Conservation (phyloP, 2,329 filamentous ascomycete species). For the Xylariaceae sp. region DNA sequence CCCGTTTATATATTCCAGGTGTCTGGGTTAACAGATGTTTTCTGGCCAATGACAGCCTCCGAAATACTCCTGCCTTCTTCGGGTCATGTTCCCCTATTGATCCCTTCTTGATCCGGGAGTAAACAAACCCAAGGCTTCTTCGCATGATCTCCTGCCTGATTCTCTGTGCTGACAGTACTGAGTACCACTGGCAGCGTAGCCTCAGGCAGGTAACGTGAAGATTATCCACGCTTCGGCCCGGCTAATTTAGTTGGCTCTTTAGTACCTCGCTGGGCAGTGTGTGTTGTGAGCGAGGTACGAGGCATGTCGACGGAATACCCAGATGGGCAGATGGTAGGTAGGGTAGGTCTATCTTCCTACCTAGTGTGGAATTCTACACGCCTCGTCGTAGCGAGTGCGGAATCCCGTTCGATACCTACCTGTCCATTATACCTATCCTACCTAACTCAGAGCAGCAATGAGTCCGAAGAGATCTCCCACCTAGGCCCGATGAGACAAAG, state of each 20-base stretch:
- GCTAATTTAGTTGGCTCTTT: slow-evolving; percentile 5
- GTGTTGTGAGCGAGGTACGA: neutral
- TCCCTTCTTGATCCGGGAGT: neutral
- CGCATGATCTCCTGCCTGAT: neutral
- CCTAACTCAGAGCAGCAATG: too few species aligned
- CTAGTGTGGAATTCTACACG: too few species aligned
- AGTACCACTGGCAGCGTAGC: neutral
- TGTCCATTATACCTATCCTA: neutral
- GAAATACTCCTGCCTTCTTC: neutral
- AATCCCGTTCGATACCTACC: too few species aligned
- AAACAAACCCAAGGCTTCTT: neutral
- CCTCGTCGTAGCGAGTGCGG: too few species aligned
- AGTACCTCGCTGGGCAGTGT: neutral
- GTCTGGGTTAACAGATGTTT: neutral
- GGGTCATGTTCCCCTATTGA: neutral
- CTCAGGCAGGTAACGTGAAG: neutral
- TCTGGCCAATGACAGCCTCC: neutral
- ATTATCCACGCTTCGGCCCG: slow-evolving; percentile 9
- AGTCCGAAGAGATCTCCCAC: too few species aligned
- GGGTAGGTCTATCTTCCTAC: too few species aligned
- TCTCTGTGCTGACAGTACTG: neutral
- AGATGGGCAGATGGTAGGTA: neutral
- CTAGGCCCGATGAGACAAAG: too few species aligned
- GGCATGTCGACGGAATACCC: neutral
- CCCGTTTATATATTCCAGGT: neutral